phyloP scores from a whole-genome alignment of 177 flowering plant genomes.

The Telopea speciosissima region DNA sequence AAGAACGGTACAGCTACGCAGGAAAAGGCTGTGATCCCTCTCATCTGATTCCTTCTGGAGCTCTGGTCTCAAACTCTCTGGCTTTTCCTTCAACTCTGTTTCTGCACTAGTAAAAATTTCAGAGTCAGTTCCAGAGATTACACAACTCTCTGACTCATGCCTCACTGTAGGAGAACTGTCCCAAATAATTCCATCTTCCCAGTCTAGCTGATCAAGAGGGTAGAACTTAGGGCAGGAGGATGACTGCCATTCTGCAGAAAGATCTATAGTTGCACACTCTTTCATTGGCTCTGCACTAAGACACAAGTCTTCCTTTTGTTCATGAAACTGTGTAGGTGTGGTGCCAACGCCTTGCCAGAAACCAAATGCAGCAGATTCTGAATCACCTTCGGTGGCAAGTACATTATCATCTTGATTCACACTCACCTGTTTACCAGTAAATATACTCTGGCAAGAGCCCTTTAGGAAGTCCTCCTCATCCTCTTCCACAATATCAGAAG shows the following conservation, averaged over 20 bases:
- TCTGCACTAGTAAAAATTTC: conserved; percentile 29
- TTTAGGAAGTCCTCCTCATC: conserved; percentile 75
- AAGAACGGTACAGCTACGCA: conserved; percentile 23
- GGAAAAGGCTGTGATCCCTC: conserved; percentile 24
- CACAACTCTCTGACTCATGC: conserved; percentile 35
- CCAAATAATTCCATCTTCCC: conserved; percentile 93
- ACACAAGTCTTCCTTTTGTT: conserved; percentile 37
- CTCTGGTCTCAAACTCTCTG: conserved; percentile 20
- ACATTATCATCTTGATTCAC: conserved; percentile 23
- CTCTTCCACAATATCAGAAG: conserved; percentile 58
- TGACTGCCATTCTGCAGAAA: conserved; percentile 30
- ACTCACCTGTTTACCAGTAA: conserved; percentile 19
- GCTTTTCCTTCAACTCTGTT: conserved; percentile 20
- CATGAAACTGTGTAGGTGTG: conserved; percentile 17
- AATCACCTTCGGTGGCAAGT: conserved; percentile 20
- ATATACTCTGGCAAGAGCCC: conserved; percentile 31
- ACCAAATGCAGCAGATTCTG: conserved; percentile 26
- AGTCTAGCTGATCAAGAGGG: conserved; percentile 80
- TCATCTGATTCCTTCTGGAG: conserved; percentile 25
- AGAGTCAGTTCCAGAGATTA: conserved; percentile 41
- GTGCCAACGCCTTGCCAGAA: conserved; percentile 17
- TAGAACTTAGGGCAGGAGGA: conserved; percentile 34
- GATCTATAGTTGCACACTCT: conserved; percentile 24
- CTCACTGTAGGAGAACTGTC: conserved; percentile 44
- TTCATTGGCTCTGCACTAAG: conserved; percentile 61